Base-by-base conservation (phyloP, 1,139 yeast species). In the Magnusiomyces fungicola region DNA sequence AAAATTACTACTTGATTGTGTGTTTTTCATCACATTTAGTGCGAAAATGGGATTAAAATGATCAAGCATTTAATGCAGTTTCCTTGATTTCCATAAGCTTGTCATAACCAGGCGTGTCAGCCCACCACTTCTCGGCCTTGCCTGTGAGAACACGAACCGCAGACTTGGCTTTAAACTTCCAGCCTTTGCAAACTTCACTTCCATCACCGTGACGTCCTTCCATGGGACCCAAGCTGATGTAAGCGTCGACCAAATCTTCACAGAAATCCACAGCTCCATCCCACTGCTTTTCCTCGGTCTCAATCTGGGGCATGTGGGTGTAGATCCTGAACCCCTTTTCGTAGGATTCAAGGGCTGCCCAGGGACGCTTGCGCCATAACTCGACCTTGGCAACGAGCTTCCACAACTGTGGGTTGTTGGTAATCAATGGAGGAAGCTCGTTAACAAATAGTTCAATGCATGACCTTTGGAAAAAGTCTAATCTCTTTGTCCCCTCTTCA, bases 181-280 rank as follows among this genome's bases (percentile, higher is more conserved):
- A 90, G 62, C 89, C 96, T 59, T 81, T 79, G 64, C 96, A 89
- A 4, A 92, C 96, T 16, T 84, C 61, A 59, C 85, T 89, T 1
- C 83, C 96, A 2, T 88, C 89, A 25, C 84, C 86, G 58, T 83
- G 79, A 58, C 85, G 84, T 2, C 97, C 97, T 19, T 89, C 90
- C 58, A 79, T 68, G 50, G 85, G 95, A 12, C 97, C 97, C 38
- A 86, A 74, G 4, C 87, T 83, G 60, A 83, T 90, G 64, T 90
- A 92, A 0, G 96, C 95, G 44, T 94, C 88, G 2, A 85, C 81
- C 53, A 92, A 72, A 54, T 90, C 96, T 32, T 72, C 68, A 61
- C 96, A 85, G 1, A 85, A 78, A 34, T 82, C 94, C 3, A 88
- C 90, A 0, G 95, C 88, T 36, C 79, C 83, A 54, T 79, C 76